These are phyloP conservation scores for Cladobotryum mycophilum DNA, from an alignment of 2,329 filamentous ascomycete species.

Conservation along the genomic window DNA sequence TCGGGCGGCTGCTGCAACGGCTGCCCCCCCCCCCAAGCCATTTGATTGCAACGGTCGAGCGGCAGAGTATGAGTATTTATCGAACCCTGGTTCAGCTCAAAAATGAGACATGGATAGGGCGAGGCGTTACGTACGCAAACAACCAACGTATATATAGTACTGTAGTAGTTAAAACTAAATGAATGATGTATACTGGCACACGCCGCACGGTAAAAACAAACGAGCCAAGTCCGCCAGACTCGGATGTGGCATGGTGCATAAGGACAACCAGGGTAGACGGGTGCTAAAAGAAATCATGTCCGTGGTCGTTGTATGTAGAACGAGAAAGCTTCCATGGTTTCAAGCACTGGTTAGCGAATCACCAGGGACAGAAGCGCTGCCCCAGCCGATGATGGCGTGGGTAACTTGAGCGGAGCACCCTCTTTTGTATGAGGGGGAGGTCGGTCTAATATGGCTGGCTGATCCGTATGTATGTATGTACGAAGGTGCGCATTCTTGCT, in stretches of 20 bases:
- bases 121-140: too few species aligned
- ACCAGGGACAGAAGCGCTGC: background rate
- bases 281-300: background rate
- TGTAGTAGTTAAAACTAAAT: background rate
- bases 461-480: too few species aligned
- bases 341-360: background rate
- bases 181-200: background rate
- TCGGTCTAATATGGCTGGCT: too few species aligned
- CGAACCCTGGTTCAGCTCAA: constrained; percentile 3
- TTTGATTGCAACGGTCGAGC: background rate
- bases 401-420: too few species aligned
- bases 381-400: too few species aligned
- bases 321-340: background rate
- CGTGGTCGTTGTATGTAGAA: background rate
- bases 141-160: too few species aligned
- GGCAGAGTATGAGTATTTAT: background rate
- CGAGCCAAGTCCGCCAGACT: background rate
- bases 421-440: too few species aligned
- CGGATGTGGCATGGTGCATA: background rate
- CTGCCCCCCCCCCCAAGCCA: too few species aligned
- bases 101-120: too few species aligned
- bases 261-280: background rate
- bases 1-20: background rate
- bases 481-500: too few species aligned
- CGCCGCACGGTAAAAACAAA: background rate